phyloP scores from a whole-genome alignment of 2,329 filamentous ascomycete genomes.

The Pestalotiopsis sp. region DNA sequence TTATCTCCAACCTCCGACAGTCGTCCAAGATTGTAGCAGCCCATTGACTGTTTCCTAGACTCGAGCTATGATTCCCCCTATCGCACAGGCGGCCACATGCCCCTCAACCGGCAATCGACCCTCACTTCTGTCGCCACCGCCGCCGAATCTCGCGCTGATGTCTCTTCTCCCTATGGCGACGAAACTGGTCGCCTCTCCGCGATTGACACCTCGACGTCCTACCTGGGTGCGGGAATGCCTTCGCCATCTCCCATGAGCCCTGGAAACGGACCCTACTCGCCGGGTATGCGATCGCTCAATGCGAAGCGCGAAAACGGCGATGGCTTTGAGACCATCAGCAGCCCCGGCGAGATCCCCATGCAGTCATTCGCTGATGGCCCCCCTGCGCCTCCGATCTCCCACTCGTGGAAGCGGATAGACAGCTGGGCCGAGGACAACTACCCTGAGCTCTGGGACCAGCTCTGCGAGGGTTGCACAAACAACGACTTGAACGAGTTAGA shows the following conservation, averaged over 20 bases:
- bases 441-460: conserved; percentile 88
- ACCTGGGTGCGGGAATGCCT: conserved; percentile 54
- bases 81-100: conserved; percentile 86
- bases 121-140: conserved; percentile 89
- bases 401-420: conserved; percentile 95
- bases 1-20: conserved; percentile 20
- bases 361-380: conserved; percentile 94
- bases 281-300: conserved; percentile 80
- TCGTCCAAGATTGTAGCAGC: conserved; percentile 23
- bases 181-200: conserved; percentile 60
- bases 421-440: conserved; percentile 94
- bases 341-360: conserved; percentile 87
- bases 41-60: conserved; percentile 61
- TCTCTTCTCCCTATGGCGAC: conserved; percentile 78
- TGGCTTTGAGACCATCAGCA: conserved; percentile 70
- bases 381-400: conserved; percentile 81
- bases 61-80: conserved; percentile 93
- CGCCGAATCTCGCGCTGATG: conserved; percentile 83
- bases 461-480: conserved; percentile 86
- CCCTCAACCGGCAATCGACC: conserved; percentile 78
- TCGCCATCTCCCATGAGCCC: conserved; percentile 49
- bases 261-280: conserved; percentile 78
- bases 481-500: conserved; percentile 98
- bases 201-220: conserved; percentile 60
- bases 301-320: conserved; percentile 63